Base-by-base conservation (phyloP, 495 filamentous ascomycete species). In the Trichoderma parareesei region DNA sequence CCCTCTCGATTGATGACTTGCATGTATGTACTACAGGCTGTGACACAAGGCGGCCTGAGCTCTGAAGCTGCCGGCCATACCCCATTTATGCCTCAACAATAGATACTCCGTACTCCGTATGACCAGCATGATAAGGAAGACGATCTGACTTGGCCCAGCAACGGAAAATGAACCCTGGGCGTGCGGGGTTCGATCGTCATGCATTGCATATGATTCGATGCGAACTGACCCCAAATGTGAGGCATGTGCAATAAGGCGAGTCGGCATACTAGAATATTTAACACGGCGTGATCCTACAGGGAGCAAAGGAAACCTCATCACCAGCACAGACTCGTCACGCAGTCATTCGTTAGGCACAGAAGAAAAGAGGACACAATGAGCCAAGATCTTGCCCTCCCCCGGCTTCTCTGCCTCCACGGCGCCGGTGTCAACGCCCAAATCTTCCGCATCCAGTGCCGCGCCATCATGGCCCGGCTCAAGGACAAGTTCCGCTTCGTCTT, bases 401-500 rank as follows among this genome's bases (percentile, higher is more conserved):
- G 86, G 48, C 80, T 90, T 60, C 84, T 89, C 67, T 88, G 85
- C 74, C 79, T 89, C 60, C 86, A 89, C 72, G 87, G 87, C 70
- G 86, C 86, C 62, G 85, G 86, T 66, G 79, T 81, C 60, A 88
- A 85, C 68, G 83, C 78, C 2, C 66, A 76, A n/a, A 80, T 89
- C 66, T 88, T 89, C 74, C 73, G 73, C 33, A 64, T 73, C 1
- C 87, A 90, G 73, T 82, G 81, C 65, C 84, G 86, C 65, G 72
- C 73, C 14, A 69, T 89, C 13, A 72, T 73, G 42, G 65, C 67
- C n/a, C 65, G 64, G 10, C 80, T 90, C 4, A 59, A 67, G 6
- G 68, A 74, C 4, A 67, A 75, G 60, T 89, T 88, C 72, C 81
- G 86, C 9, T 75, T 88, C 65, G 77, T 79, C 67, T 89, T 82